phyloP scores from a whole-genome alignment of 768 basidiomycete species.

The Leccinum sublutescens region DNA sequence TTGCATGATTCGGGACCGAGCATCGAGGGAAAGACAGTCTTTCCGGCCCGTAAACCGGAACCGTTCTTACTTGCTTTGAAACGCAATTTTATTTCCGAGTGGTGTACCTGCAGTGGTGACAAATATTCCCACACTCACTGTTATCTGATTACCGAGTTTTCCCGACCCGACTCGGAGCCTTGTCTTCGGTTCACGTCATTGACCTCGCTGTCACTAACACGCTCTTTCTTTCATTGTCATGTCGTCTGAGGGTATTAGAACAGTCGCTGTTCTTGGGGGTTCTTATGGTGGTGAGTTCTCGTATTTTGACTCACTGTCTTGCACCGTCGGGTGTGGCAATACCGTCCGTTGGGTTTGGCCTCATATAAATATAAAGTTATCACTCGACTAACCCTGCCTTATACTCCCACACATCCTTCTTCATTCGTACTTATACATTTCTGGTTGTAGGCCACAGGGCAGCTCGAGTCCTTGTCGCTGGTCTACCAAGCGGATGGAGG shows the following conservation, averaged over 20 bases:
- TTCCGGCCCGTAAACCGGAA: no score
- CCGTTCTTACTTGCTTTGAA: no score
- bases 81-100: no score
- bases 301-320: slow-evolving; percentile 2
- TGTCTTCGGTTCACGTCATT: not conserved
- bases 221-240: slow-evolving; percentile 6
- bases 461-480: slow-evolving; percentile 46
- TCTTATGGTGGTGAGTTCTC: slow-evolving; percentile 48
- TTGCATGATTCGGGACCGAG: no score
- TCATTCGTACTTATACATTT: not conserved
- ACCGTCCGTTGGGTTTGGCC: not conserved
- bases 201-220: not conserved
- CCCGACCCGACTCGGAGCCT: not conserved
- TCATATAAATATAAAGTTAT: not conserved
- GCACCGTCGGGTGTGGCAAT: not conserved
- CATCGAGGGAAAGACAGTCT: no score
- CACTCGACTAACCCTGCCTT: not conserved
- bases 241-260: slow-evolving; percentile 20
- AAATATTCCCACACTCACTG: not conserved
- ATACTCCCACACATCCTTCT: not conserved
- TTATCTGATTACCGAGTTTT: slow-evolving; percentile 3
- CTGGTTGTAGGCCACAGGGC: slow-evolving; percentile 43
- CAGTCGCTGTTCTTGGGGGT: slow-evolving; percentile 54
- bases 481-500: slow-evolving; percentile 50
- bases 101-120: no score